These are phyloP conservation scores for Fusarium kyushuense DNA, from an alignment of 2,329 filamentous ascomycete species.

Conservation along the genomic window DNA sequence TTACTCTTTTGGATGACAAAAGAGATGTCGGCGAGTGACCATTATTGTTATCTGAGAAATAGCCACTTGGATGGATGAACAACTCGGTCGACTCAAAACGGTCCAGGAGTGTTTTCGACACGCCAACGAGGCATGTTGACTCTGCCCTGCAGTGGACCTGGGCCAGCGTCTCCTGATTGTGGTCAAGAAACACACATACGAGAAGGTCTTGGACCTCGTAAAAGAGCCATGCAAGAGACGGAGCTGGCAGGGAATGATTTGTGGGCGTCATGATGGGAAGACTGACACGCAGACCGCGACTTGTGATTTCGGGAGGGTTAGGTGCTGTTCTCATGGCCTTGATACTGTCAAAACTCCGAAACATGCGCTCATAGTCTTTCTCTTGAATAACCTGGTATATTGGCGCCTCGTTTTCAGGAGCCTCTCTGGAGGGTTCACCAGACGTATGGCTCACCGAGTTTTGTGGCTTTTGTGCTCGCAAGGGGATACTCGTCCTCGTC, in stretches of 20 bases:
- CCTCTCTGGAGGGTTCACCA: neutral
- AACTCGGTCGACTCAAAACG: constrained; percentile 3
- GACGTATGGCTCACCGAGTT: neutral
- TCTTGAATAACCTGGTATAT: constrained; percentile 4
- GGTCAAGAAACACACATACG: constrained; percentile 16
- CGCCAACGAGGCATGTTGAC: constrained; percentile 3
- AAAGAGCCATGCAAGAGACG: constrained; percentile 10
- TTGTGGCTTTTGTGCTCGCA: neutral
- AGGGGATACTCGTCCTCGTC: no score
- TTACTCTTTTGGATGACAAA: constrained; percentile 6
- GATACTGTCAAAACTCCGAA: constrained; percentile 9
- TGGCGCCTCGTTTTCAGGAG: neutral
- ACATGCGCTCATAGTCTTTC: constrained; percentile 16
- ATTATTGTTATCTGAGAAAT: neutral
- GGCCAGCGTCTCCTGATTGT: neutral
- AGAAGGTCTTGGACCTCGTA: constrained; percentile 14
- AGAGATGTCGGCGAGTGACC: neutral
- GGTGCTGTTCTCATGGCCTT: constrained; percentile 1
- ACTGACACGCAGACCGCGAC: constrained; percentile 11
- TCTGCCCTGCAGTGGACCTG: constrained; percentile 3
- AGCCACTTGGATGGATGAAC: constrained; percentile 12
- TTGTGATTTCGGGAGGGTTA: constrained; percentile 11
- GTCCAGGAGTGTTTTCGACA: constrained; percentile 6
- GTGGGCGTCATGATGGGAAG: constrained; percentile 10
- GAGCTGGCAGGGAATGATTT: neutral